These are phyloP conservation scores for Uronychia setigera DNA, from an alignment of 73 alveolate species.

Conservation along the genomic window DNA sequence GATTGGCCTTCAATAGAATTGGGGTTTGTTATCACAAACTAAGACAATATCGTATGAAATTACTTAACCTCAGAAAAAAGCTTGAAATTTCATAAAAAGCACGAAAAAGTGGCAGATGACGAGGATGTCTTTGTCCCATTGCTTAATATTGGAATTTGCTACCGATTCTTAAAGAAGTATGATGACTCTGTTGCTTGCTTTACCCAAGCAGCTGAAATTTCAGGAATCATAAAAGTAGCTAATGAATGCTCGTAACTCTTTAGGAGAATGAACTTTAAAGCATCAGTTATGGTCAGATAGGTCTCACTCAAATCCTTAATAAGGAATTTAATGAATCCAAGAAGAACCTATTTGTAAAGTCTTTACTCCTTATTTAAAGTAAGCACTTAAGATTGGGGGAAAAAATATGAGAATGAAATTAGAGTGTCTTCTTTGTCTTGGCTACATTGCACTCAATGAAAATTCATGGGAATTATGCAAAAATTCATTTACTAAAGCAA, in stretches of 20 bases:
- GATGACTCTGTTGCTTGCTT: slow-evolving; percentile 77
- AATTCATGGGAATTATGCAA: slow-evolving; percentile 42
- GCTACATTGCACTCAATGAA: slow-evolving; percentile 35
- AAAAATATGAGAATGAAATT: slow-evolving; percentile 42
- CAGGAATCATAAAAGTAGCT: background rate
- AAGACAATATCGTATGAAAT: background rate
- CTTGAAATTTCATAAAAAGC: slow-evolving; percentile 90
- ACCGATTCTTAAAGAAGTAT: slow-evolving; percentile 77
- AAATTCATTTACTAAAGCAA: slow-evolving; percentile 46
- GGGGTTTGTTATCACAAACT: slow-evolving; percentile 90
- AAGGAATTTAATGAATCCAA: background rate
- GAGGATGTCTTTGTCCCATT: slow-evolving; percentile 93
- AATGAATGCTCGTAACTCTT: no score
- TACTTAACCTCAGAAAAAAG: slow-evolving; percentile 71
- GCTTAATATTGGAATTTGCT: slow-evolving; percentile 91
- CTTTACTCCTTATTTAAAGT: background rate
- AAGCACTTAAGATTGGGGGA: background rate
- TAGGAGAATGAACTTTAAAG: background rate
- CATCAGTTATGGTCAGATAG: background rate
- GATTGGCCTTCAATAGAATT: slow-evolving; percentile 94
- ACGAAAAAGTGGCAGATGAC: slow-evolving; percentile 85
- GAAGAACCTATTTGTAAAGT: background rate
- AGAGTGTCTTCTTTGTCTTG: slow-evolving; percentile 69
- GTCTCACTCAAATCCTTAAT: background rate
- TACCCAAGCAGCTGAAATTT: slow-evolving; percentile 55